Percentiles rank a stretch among this genome's conserved stretches.
Conservation (phyloP, 768 basidiomycete species). For the Boletus subcaerulescens region DNA sequence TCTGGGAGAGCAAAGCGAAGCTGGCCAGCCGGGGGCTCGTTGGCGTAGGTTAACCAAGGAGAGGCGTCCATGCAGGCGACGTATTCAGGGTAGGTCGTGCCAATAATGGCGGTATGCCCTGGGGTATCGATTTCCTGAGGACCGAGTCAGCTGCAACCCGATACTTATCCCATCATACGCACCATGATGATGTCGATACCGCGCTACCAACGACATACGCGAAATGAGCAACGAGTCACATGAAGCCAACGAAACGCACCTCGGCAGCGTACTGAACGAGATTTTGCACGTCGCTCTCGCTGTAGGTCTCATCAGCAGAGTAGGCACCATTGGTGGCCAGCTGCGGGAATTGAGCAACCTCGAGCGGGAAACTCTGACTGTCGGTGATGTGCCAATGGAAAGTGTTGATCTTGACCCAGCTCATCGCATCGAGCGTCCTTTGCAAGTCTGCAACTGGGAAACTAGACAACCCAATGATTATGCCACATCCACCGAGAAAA, state of each 20-base stretch:
- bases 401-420: constrained; percentile 57
- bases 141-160: neutral
- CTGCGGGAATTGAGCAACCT: constrained; percentile 58
- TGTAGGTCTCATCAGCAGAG: constrained; percentile 51
- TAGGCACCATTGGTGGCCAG: constrained; percentile 69
- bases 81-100: constrained; percentile 64
- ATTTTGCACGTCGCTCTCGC: constrained; percentile 49
- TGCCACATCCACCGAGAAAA: neutral
- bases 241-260: constrained; percentile 40
- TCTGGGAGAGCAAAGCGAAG: constrained; percentile 64
- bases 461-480: constrained; percentile 15
- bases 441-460: constrained; percentile 38
- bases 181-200: constrained; percentile 71
- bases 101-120: constrained; percentile 73
- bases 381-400: constrained; percentile 88
- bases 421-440: constrained; percentile 52
- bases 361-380: constrained; percentile 76
- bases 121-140: constrained; percentile 77
- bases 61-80: constrained; percentile 59
- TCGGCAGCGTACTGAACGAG: constrained; percentile 67
- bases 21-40: constrained; percentile 81
- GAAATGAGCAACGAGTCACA: neutral
- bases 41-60: constrained; percentile 62
- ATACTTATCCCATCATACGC: neutral
- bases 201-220: constrained; percentile 35